These are phyloP conservation scores for Amaranthus hypochondriacus DNA, from an alignment of 148 eudicot species.

Conservation along the genomic window DNA sequence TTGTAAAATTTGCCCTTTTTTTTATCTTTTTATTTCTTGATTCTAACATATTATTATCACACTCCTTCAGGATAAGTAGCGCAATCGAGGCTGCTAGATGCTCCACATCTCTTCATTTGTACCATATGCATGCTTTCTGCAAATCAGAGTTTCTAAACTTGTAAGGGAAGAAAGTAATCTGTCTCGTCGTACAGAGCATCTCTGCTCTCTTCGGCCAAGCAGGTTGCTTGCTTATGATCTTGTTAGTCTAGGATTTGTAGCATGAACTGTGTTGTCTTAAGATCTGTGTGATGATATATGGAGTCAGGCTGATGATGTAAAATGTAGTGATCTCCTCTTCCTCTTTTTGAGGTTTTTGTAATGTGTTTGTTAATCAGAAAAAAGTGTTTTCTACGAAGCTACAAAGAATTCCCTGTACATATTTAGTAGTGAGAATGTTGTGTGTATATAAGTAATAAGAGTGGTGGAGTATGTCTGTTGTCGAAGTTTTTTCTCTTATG, in stretches of 20 bases:
- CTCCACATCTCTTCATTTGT: constrained; percentile 2
- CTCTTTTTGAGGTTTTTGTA: constrained; percentile 3
- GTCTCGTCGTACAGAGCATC: background rate
- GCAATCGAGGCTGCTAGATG: background rate
- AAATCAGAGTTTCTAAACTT: background rate
- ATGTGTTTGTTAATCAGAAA: background rate
- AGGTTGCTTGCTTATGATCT: constrained; percentile 3
- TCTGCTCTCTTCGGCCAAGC: background rate
- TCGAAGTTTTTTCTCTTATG: too few species aligned
- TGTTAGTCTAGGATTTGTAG: constrained; percentile 11
- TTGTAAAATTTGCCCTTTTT: background rate
- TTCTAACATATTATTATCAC: background rate
- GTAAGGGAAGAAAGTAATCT: constrained; percentile 2
- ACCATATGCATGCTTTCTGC: background rate
- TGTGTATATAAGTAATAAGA: background rate
- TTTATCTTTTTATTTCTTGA: background rate
- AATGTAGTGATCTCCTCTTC: constrained; percentile 1
- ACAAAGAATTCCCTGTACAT: constrained; percentile 7
- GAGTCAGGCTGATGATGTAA: background rate
- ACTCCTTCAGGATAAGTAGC: background rate
- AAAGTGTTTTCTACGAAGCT: background rate
- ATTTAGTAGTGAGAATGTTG: background rate
- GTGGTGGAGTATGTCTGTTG: too few species aligned
- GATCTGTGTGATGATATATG: background rate
- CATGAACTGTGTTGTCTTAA: background rate